A percentile compares a stretch with the other conserved stretches of the same genome.
These are phyloP conservation scores for Irpex sp. DNA, from an alignment of 1,284 basidiomycete species.

Conservation along the genomic window DNA sequence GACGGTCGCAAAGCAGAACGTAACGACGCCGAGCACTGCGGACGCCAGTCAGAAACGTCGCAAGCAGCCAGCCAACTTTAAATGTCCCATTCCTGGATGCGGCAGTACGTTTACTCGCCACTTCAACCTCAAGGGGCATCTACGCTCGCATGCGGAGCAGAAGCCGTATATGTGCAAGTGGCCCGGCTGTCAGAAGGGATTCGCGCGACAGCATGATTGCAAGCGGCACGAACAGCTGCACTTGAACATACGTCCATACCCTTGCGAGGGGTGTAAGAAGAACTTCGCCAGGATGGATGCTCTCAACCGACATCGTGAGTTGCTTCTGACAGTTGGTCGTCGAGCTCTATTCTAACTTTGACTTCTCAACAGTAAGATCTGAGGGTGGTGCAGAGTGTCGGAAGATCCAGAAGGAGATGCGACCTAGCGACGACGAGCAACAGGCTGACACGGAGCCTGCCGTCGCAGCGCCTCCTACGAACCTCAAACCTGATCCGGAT, in stretches of 20 bases:
- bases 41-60: constrained; percentile 67
- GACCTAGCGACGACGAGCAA: constrained; percentile 12
- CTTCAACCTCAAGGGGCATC: constrained; percentile 78
- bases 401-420: constrained; percentile 30
- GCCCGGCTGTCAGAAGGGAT: constrained; percentile 80
- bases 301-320: constrained; percentile 70
- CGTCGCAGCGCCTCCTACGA: not conserved
- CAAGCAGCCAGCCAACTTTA: constrained; percentile 70
- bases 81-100: constrained; percentile 71
- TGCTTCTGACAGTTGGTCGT: not conserved
- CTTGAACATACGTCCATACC: constrained; percentile 70
- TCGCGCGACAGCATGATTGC: constrained; percentile 81
- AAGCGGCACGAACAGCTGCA: constrained; percentile 80
- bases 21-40: constrained; percentile 69
- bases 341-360: constrained; percentile 8
- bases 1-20: constrained; percentile 43
- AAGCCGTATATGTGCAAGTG: constrained; percentile 81
- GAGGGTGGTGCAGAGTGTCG: constrained; percentile 53
- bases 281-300: constrained; percentile 78
- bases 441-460: not conserved
- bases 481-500: constrained; percentile 10
- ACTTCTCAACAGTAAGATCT: constrained; percentile 37
- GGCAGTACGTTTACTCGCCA: constrained; percentile 79
- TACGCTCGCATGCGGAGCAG: constrained; percentile 80
- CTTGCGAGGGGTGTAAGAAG: constrained; percentile 73